Conservation (phyloP, 495 filamentous ascomycete genomes). For the Lophiostoma macrostomum region DNA sequence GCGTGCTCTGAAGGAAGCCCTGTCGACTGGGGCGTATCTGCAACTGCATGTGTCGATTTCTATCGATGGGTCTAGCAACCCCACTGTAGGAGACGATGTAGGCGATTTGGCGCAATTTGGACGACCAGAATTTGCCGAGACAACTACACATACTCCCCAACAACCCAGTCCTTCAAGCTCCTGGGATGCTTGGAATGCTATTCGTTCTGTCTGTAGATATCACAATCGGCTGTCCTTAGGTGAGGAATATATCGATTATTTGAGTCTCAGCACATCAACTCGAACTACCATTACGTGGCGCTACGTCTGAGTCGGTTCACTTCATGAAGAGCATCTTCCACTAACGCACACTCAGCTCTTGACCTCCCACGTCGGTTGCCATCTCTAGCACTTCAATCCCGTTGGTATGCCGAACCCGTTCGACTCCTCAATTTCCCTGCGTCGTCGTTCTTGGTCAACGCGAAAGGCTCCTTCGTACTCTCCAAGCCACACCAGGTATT, state of each 20-base stretch:
- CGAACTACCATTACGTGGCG: too few relatives aligned
- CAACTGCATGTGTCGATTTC: constrained; percentile 77
- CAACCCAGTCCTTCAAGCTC: constrained; percentile 63
- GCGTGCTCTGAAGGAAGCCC: constrained; percentile 74
- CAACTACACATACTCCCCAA: constrained; percentile 41
- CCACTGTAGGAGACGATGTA: constrained; percentile 49
- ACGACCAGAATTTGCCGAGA: constrained; percentile 50
- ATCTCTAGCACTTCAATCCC: constrained; percentile 64
- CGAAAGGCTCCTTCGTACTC: constrained; percentile 78
- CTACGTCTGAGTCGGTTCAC: too few relatives aligned
- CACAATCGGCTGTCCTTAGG: constrained; percentile 76
- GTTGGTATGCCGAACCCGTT: constrained; percentile 94
- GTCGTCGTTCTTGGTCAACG: constrained; percentile 71
- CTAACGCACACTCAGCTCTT: constrained; percentile 55
- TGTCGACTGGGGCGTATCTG: constrained; percentile 68
- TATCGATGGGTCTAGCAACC: constrained; percentile 64
- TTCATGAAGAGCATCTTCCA: too few relatives aligned
- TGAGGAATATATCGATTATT: constrained; percentile 48
- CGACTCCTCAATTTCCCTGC: constrained; percentile 69
- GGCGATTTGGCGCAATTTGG: constrained; percentile 59
- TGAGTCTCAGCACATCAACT: too few relatives aligned
- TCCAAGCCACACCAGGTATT: constrained; percentile 74
- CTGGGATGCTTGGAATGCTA: constrained; percentile 93
- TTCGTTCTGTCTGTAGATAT: constrained; percentile 84
- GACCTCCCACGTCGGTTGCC: constrained; percentile 77